These are phyloP conservation scores for Starmera dryadoides DNA, from an alignment of 805 yeast species.

Conservation along the genomic window DNA sequence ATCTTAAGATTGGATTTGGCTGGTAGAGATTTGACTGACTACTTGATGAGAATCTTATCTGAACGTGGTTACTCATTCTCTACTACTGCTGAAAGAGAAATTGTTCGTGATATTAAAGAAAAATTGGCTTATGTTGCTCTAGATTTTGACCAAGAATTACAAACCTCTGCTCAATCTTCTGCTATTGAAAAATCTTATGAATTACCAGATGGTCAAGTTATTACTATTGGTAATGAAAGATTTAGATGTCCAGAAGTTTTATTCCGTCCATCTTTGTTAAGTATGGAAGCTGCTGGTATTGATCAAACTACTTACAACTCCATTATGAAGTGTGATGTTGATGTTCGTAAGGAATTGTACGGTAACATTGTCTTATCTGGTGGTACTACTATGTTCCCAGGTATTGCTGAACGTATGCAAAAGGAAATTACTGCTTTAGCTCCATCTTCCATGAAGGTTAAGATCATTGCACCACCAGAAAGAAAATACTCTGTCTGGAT, in stretches of 20 bases:
- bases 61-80: slow-evolving; percentile 99
- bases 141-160: slow-evolving; percentile 99
- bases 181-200: slow-evolving; percentile 98
- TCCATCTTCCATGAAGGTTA: slow-evolving; percentile 99
- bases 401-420: slow-evolving; percentile 99
- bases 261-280: slow-evolving; percentile 93
- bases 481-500: slow-evolving; percentile 99
- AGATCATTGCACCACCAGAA: slow-evolving; percentile 99
- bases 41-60: slow-evolving; percentile 95
- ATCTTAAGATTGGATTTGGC: slow-evolving; percentile 98
- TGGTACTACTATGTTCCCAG: slow-evolving; percentile 99
- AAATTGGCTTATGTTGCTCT: slow-evolving; percentile 98
- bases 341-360: slow-evolving; percentile 97
- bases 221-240: slow-evolving; percentile 99
- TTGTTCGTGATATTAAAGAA: slow-evolving; percentile 85
- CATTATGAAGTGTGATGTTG: slow-evolving; percentile 98
- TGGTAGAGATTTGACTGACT: slow-evolving; percentile 99
- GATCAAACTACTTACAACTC: slow-evolving; percentile 77
- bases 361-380: slow-evolving; percentile 99
- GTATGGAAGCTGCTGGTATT: slow-evolving; percentile 96
- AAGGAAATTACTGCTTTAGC: slow-evolving; percentile 99
- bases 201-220: slow-evolving; percentile 99
- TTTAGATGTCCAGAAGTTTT: slow-evolving; percentile 99
- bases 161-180: slow-evolving; percentile 97
- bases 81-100: slow-evolving; percentile 99